These are phyloP conservation scores for Eucalyptus regnans DNA, from an alignment of 345 rosid species.

Conservation along the genomic window DNA sequence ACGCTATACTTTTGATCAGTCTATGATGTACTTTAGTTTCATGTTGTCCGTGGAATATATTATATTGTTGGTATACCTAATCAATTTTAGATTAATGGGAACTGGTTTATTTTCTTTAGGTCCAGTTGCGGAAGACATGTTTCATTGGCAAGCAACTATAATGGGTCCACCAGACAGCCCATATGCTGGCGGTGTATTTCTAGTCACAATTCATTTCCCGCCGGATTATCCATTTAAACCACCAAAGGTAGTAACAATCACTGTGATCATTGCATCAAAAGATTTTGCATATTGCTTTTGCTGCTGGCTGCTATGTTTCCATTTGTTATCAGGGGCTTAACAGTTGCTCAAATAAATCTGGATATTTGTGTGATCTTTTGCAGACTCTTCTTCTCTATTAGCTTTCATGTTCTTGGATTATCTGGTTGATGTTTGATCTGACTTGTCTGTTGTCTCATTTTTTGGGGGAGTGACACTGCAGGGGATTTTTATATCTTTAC, in stretches of 20 bases:
- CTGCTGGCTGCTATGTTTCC: neutral
- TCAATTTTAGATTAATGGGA: neutral
- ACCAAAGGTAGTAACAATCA: conserved; percentile 23
- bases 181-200: conserved; percentile 42
- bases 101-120: conserved; percentile 4
- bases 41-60: neutral
- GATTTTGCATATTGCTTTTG: neutral
- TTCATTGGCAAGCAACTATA: conserved; percentile 56
- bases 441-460: neutral
- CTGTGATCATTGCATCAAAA: neutral
- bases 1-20: neutral
- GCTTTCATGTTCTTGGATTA: neutral
- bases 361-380: neutral
- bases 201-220: conserved; percentile 46
- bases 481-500: neutral
- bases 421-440: neutral
- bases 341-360: neutral
- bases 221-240: conserved; percentile 55
- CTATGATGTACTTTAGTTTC: neutral
- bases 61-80: neutral
- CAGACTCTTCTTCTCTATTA: neutral
- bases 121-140: conserved; percentile 49
- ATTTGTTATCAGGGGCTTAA: neutral
- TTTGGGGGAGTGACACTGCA: neutral
- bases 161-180: conserved; percentile 60